Evolutionary conservation across 106 monocot species (phyloP), one percentile per base, ranked within the genome.

Genomic region (Apostasia ramifera): DNA sequence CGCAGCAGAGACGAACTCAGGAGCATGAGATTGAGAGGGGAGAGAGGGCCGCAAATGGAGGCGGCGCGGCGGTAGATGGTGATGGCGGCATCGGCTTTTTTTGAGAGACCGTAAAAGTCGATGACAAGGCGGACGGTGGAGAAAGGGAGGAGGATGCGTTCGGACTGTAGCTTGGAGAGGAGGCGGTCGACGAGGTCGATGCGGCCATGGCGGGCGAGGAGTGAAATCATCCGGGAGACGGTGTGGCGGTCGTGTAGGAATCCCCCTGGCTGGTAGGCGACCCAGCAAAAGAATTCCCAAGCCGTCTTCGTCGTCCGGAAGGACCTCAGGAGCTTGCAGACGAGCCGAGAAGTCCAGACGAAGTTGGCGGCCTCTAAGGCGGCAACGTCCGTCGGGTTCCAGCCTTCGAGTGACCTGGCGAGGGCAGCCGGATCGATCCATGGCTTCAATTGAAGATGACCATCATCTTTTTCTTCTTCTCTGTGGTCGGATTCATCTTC

Each of bases 271-370:
- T 84, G 91, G 67, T 82, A 82, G 38, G 92, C 73, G 11, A 92
- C 95, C 95, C 95, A 95, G 47, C 79, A 78, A 73, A 95, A 95
- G 81, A 95, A 92, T 53, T 79, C 76, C 95, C 95, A 95, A 1
- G 92, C 92, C 4, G 86, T 74, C 13, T 88, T 82, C 2, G 92
- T 55, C 63, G 84, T 92, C 60, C 76, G 86, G 75, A 95, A 95
- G 2, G 83, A 80, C 42, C 95, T 69, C 8, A 95, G 75, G 12
- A 95, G 76, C 76, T 95, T 95, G 75, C 95, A 92, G 26, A 95
- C 95, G 61, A 95, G 69, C 10, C 91, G 60, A 2, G 86, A 47
- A 9, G 95, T 88, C 95, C 95, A 95, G 4, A 95, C 74, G 12
- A 95, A 70, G 41, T 70, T 47, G 7, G 83, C 89, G 2, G 71